Percentiles rank a stretch among this genome's conserved stretches.
Evolutionary conservation across 169 alveolate species (phyloP).

Genomic region (Plasmodium chabaudi): DNA sequence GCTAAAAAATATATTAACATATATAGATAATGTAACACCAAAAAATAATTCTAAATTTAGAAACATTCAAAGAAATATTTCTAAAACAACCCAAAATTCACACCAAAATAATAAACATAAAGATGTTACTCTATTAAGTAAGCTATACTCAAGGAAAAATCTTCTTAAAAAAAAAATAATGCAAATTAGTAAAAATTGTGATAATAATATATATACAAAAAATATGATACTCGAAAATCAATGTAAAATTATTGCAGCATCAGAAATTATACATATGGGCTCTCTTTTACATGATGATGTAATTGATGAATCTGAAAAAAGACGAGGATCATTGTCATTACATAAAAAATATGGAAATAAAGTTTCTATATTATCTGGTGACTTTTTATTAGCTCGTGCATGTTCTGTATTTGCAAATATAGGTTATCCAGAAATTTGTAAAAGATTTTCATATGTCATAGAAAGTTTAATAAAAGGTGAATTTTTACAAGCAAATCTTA

Average conservation of each 20-base stretch:
- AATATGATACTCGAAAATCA: conserved; percentile 31
- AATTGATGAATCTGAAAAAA: conserved; percentile 83
- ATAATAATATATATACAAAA: conserved; percentile 33
- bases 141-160: background rate
- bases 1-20: conserved; percentile 31
- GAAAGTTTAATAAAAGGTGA: conserved; percentile 82
- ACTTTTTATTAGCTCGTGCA: conserved; percentile 80
- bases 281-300: conserved; percentile 89
- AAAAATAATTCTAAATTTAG: conserved; percentile 37
- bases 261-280: conserved; percentile 88
- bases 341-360: conserved; percentile 85
- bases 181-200: no score
- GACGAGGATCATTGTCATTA: conserved; percentile 82
- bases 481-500: conserved; percentile 55
- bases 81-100: conserved; percentile 9
- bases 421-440: conserved; percentile 74
- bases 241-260: conserved; percentile 76
- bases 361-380: conserved; percentile 86
- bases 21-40: conserved; percentile 35
- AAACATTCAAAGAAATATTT: conserved; percentile 25
- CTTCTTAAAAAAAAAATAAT: no score
- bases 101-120: conserved; percentile 4
- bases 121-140: background rate
- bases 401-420: conserved; percentile 77
- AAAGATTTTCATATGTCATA: conserved; percentile 80